A percentile compares a stretch with the other conserved stretches of the same genome.
phyloP scores from a whole-genome alignment of 768 basidiomycete species.

The Chlorophyllum brunneum region DNA sequence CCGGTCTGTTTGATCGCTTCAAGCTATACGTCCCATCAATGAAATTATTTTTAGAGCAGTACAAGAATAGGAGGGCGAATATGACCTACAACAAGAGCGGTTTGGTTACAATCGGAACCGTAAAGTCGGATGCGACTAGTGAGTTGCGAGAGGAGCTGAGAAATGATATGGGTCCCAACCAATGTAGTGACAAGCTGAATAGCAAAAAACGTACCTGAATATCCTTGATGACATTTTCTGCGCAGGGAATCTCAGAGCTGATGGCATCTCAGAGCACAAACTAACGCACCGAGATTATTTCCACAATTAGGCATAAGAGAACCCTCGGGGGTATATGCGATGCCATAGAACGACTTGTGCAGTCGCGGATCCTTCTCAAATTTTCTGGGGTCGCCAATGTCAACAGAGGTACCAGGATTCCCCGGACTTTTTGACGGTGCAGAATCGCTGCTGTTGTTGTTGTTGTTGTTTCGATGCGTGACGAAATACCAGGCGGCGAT shows the following conservation, averaged over 20 bases:
- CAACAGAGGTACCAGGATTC: constrained; percentile 8
- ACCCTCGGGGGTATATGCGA: constrained; percentile 82
- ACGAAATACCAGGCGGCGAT: constrained; percentile 65
- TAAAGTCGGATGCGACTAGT: constrained; percentile 80
- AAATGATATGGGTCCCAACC: constrained; percentile 8
- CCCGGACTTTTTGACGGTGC: constrained; percentile 3
- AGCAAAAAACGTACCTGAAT: constrained; percentile 46
- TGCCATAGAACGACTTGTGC: constrained; percentile 73
- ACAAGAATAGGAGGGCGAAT: neutral
- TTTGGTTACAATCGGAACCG: constrained; percentile 84
- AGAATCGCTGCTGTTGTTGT: constrained; percentile 1
- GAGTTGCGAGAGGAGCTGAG: constrained; percentile 77
- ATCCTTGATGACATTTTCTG: constrained; percentile 63
- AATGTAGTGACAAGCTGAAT: constrained; percentile 3
- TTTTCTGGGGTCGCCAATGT: constrained; percentile 58
- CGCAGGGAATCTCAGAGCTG: neutral
- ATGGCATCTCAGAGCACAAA: no score
- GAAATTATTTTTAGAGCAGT: neutral
- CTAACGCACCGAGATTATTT: constrained; percentile 38
- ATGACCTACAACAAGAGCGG: constrained; percentile 61
- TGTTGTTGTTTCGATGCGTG: constrained; percentile 44
- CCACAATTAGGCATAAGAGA: constrained; percentile 68
- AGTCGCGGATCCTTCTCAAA: constrained; percentile 67
- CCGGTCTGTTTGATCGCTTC: constrained; percentile 89
- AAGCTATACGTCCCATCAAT: constrained; percentile 38